phyloP scores from a whole-genome alignment of 305 asterid genomes.

The Caryopteris hybrid region DNA sequence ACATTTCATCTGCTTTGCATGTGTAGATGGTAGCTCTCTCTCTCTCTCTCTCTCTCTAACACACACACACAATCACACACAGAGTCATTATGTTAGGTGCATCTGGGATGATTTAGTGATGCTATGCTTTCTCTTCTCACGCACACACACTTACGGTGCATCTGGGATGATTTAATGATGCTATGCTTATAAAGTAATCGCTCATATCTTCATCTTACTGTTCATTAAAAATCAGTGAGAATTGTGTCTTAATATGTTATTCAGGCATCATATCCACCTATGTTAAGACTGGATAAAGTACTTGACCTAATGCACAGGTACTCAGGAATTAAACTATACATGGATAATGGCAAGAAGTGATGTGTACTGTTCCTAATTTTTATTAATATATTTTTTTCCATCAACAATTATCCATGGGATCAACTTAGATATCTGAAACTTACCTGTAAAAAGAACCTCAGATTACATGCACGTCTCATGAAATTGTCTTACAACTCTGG shows the following conservation, averaged over 20 bases:
- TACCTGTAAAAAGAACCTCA: not conserved
- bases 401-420: not conserved
- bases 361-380: too few species aligned
- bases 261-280: not conserved
- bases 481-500: not conserved
- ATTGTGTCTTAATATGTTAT: not conserved
- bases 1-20: conserved; percentile 79
- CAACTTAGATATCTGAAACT: not conserved
- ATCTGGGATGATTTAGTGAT: too few species aligned
- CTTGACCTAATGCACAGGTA: not conserved
- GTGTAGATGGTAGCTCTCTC: conserved; percentile 51
- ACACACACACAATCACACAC: not conserved
- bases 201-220: not conserved
- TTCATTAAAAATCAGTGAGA: not conserved
- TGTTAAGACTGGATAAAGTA: too few species aligned
- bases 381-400: too few species aligned
- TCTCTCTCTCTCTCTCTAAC: conserved; percentile 18
- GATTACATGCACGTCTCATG: not conserved
- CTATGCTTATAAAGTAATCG: too few species aligned
- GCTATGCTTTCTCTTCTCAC: too few species aligned
- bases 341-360: not conserved
- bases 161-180: too few species aligned
- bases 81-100: too few species aligned
- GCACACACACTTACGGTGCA: too few species aligned
- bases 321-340: not conserved